Percentiles rank a stretch among this genome's conserved stretches.
Evolutionary conservation across 345 rosid species (phyloP).

Genomic region (Linum usitatissimum): DNA sequence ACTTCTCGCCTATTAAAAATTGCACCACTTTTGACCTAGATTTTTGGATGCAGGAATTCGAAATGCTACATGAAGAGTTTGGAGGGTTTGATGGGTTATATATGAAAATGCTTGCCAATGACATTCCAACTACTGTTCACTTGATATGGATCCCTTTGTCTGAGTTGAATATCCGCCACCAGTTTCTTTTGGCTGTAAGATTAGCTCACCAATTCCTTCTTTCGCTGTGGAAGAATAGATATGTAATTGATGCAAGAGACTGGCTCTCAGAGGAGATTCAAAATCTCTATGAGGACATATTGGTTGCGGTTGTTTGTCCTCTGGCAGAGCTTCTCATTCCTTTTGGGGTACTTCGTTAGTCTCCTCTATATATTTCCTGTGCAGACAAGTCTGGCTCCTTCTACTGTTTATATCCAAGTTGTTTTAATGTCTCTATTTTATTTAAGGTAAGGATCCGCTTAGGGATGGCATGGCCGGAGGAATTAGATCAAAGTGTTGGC

Average conservation of each 20-base stretch:
- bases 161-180: slow-evolving; percentile 67
- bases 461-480: slow-evolving; percentile 95
- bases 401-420: slow-evolving; percentile 5
- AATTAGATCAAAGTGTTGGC: slow-evolving; percentile 57
- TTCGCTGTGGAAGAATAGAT: slow-evolving; percentile 43
- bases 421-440: slow-evolving; percentile 5
- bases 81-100: slow-evolving; percentile 94
- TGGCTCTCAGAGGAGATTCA: slow-evolving; percentile 36
- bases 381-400: not conserved
- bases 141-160: slow-evolving; percentile 93
- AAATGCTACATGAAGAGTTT: slow-evolving; percentile 65
- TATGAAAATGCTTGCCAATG: slow-evolving; percentile 80
- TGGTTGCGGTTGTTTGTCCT: slow-evolving; percentile 57
- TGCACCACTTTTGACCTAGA: slow-evolving; percentile 17
- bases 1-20: not conserved
- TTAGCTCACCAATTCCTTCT: slow-evolving; percentile 40
- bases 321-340: slow-evolving; percentile 54
- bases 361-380: slow-evolving; percentile 6
- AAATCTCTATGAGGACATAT: slow-evolving; percentile 62
- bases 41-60: slow-evolving; percentile 57
- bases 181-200: slow-evolving; percentile 51
- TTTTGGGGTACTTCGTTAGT: slow-evolving; percentile 48
- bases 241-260: slow-evolving; percentile 37
- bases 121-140: slow-evolving; percentile 70
- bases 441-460: slow-evolving; percentile 56